A percentile compares a stretch with the other conserved stretches of the same genome.
These are phyloP conservation scores for Sarocladiaceae sp. DNA, from an alignment of 2,329 filamentous ascomycete species.

Conservation along the genomic window DNA sequence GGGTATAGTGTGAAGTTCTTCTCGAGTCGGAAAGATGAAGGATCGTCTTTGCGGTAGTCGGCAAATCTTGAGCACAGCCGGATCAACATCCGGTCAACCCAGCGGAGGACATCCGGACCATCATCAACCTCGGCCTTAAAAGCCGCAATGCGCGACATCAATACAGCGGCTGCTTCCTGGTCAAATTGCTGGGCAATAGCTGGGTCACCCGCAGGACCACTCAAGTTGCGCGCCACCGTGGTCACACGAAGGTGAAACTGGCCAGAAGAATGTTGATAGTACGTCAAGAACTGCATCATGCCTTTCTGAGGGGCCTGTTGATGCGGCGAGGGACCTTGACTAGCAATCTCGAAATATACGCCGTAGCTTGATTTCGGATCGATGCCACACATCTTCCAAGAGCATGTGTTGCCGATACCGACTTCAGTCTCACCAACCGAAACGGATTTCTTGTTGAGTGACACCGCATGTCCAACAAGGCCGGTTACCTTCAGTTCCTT, in stretches of 20 bases:
- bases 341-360: constrained; percentile 95
- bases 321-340: constrained; percentile 80
- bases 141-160: constrained; percentile 98
- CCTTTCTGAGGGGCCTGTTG: constrained; percentile 85
- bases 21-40: constrained; percentile 91
- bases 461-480: constrained; percentile 92
- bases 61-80: constrained; percentile 92
- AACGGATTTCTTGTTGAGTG: constrained; percentile 94
- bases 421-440: constrained; percentile 97
- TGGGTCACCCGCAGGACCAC: constrained; percentile 88
- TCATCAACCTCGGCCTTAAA: constrained; percentile 99
- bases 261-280: constrained; percentile 95
- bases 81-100: constrained; percentile 98
- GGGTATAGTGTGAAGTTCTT: constrained; percentile 99
- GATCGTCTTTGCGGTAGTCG: constrained; percentile 96
- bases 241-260: constrained; percentile 96
- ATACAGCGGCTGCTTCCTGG: constrained; percentile 91
- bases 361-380: constrained; percentile 91
- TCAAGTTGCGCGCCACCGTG: constrained; percentile 84
- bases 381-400: constrained; percentile 99
- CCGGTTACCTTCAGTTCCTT: constrained; percentile 98
- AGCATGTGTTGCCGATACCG: constrained; percentile 96
- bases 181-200: constrained; percentile 96
- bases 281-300: constrained; percentile 97
- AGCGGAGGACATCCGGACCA: constrained; percentile 93